A percentile compares a stretch with the other conserved stretches of the same genome.
Evolutionary conservation across 495 filamentous ascomycete species (phyloP).

Genomic region (Penicillium steckii): DNA sequence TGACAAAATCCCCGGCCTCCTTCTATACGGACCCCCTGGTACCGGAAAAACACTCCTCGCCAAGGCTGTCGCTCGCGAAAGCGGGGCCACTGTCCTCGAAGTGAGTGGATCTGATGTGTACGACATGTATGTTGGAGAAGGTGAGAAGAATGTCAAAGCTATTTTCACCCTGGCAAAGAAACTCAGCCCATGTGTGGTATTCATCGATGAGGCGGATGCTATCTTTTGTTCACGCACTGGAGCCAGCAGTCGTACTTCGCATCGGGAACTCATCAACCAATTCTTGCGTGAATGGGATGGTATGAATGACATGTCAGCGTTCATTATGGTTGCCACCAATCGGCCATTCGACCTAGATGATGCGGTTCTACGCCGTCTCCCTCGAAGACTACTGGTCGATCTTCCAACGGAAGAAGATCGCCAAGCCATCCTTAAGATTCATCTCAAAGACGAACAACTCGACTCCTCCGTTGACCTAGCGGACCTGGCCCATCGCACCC

Average conservation of each 20-base stretch:
- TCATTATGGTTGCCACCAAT: conserved; percentile 99
- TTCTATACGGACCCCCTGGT: conserved; percentile 92
- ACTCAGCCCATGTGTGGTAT: conserved; percentile 88
- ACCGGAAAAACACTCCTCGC: conserved; percentile 95
- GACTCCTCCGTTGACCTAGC: conserved; percentile 67
- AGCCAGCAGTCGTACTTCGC: conserved; percentile 55
- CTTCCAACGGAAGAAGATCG: conserved; percentile 78
- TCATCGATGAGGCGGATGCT: conserved; percentile 96
- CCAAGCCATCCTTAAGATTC: conserved; percentile 76
- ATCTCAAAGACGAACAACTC: conserved; percentile 75
- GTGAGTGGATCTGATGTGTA: conserved; percentile 77
- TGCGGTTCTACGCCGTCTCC: conserved; percentile 80
- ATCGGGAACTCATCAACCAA: conserved; percentile 94
- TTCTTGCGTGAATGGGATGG: conserved; percentile 99
- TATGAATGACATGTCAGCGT: conserved; percentile 79
- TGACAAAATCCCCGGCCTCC: conserved; percentile 83
- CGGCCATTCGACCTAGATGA: conserved; percentile 94
- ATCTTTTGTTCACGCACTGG: conserved; percentile 75
- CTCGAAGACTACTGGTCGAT: conserved; percentile 82
- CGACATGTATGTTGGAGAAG: conserved; percentile 95
- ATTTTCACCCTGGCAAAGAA: conserved; percentile 91
- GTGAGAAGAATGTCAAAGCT: conserved; percentile 94
- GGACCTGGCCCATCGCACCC: conserved; percentile 70
- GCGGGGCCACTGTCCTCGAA: conserved; percentile 80
- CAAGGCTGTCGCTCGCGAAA: conserved; percentile 94